A percentile compares a stretch with the other conserved stretches of the same genome.
Evolutionary conservation across 73 alveolate species (phyloP).

Genomic region (Tetrahymena malaccensis): DNA sequence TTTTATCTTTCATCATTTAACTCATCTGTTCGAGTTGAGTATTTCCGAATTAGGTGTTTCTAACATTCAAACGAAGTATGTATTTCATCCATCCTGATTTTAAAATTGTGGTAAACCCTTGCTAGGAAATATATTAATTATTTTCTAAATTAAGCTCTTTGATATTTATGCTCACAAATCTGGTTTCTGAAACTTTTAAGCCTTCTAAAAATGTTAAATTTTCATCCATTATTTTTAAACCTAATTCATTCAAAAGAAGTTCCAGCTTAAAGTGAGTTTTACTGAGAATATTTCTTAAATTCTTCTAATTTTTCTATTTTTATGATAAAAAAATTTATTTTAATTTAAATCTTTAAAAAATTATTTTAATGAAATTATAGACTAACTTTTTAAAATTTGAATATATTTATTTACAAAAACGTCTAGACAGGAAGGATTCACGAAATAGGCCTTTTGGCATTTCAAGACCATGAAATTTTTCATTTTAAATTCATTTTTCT

Average conservation of each 20-base stretch:
- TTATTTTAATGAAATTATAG: no score
- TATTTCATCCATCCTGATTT: neutral
- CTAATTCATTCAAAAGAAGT: neutral
- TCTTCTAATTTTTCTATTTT: neutral
- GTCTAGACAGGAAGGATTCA: neutral
- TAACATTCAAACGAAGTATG: neutral
- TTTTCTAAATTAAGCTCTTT: neutral
- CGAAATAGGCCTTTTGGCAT: neutral
- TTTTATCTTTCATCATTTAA: neutral
- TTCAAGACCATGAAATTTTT: neutral
- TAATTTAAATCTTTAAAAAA: no score
- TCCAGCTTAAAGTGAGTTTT: neutral
- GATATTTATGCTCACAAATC: neutral
- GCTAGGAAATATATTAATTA: neutral
- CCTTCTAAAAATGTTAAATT: neutral
- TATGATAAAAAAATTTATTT: neutral
- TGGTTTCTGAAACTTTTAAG: neutral
- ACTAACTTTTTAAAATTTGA: no score
- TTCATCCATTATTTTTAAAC: neutral
- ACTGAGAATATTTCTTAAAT: neutral
- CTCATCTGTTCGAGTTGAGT: neutral
- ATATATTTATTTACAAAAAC: neutral
- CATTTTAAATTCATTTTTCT: neutral
- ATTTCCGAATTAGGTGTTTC: neutral
- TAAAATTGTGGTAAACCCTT: neutral